phyloP scores from a whole-genome alignment of 2,329 filamentous ascomycete genomes.

The Pezicula carpinea region DNA sequence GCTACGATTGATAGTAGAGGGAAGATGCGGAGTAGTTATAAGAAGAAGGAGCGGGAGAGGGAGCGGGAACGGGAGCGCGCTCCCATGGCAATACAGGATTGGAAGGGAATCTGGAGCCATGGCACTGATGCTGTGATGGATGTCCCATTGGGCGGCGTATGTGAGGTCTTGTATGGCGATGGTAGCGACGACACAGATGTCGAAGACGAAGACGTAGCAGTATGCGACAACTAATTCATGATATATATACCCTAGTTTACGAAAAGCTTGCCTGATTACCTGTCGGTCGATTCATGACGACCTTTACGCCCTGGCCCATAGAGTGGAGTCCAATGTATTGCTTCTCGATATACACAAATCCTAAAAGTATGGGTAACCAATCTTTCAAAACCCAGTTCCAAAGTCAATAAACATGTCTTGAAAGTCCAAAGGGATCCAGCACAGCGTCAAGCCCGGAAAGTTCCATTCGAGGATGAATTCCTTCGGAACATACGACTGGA shows the following conservation, averaged over 20 bases:
- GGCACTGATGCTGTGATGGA: constrained; percentile 98
- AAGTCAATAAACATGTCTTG: constrained; percentile 17
- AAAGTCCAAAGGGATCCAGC: constrained; percentile 33
- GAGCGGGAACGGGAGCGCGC: constrained; percentile 24
- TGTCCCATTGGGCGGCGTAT: constrained; percentile 89
- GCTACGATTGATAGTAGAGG: constrained; percentile 76
- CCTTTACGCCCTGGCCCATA: no score
- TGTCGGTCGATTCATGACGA: no score
- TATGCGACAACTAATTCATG: neutral
- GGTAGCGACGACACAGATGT: constrained; percentile 31
- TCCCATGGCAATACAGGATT: constrained; percentile 43
- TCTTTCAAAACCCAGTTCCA: constrained; percentile 8
- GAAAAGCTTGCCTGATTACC: neutral
- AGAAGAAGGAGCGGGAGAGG: constrained; percentile 30
- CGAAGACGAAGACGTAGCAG: constrained; percentile 7
- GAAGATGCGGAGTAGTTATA: constrained; percentile 34
- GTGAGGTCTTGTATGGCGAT: constrained; percentile 84
- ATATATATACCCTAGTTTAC: neutral
- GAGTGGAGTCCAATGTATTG: no score
- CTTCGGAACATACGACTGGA: constrained; percentile 48
- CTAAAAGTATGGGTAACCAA: no score
- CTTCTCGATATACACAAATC: no score
- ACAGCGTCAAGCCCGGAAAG: constrained; percentile 47
- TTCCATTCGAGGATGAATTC: constrained; percentile 56
- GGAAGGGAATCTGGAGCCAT: constrained; percentile 81